These are phyloP conservation scores for Lentinus tigrinus DNA, from an alignment of 768 basidiomycete species.

Conservation along the genomic window DNA sequence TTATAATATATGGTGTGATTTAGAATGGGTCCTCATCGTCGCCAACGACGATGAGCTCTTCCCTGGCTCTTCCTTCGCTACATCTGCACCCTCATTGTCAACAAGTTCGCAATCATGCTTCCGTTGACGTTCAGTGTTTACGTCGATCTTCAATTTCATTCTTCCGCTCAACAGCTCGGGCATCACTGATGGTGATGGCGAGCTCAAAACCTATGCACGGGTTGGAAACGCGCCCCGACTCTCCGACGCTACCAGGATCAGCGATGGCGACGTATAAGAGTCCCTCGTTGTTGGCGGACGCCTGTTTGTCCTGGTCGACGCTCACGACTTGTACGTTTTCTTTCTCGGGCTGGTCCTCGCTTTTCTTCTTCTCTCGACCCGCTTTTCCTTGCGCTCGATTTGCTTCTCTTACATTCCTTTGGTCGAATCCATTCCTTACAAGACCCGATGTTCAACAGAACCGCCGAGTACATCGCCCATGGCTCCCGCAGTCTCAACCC, in stretches of 20 bases:
- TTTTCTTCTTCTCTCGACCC: neutral
- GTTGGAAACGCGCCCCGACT: neutral
- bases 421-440: neutral
- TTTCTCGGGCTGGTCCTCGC: conserved; percentile 12
- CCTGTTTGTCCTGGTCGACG: conserved; percentile 16
- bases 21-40: too few relatives aligned
- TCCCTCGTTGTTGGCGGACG: neutral
- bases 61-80: too few relatives aligned
- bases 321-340: neutral
- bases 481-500: conserved; percentile 10
- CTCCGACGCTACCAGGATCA: neutral
- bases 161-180: neutral
- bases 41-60: too few relatives aligned
- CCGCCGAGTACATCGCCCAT: conserved; percentile 9
- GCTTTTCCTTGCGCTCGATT: neutral
- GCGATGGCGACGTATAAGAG: neutral
- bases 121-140: neutral
- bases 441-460: conserved; percentile 11
- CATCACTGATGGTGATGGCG: neutral
- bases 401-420: neutral
- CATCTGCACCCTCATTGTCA: too few relatives aligned
- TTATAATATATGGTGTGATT: too few relatives aligned
- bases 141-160: neutral
- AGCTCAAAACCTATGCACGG: neutral
- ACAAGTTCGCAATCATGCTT: too few relatives aligned